Conservation (phyloP, 345 rosid genomes). For the Pugionium dolabratum region DNA sequence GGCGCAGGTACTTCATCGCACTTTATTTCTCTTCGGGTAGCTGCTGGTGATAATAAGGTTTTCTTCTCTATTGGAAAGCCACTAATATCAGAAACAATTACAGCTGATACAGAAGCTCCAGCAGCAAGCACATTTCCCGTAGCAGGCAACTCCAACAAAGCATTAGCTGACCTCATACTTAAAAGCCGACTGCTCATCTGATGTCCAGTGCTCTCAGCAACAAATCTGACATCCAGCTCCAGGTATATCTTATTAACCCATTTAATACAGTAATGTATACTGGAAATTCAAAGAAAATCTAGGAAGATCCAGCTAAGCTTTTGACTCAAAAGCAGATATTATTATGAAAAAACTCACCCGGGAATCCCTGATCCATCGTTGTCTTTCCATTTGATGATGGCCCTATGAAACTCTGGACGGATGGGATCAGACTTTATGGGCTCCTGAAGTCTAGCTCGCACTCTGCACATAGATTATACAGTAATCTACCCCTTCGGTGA, state of each 20-base stretch:
- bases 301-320: constrained; percentile 13
- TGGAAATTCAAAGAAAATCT: constrained; percentile 7
- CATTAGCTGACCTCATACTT: constrained; percentile 93
- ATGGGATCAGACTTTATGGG: constrained; percentile 64
- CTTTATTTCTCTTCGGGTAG: constrained; percentile 42
- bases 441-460: constrained; percentile 67
- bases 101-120: constrained; percentile 74
- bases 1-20: constrained; percentile 33
- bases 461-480: constrained; percentile 46
- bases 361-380: constrained; percentile 88
- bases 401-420: constrained; percentile 76
- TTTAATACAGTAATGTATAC: constrained; percentile 9
- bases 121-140: constrained; percentile 59
- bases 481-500: background rate
- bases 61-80: constrained; percentile 34
- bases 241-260: constrained; percentile 23
- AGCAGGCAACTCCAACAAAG: constrained; percentile 79
- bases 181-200: constrained; percentile 90
- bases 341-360: constrained; percentile 56
- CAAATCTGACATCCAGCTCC: constrained; percentile 58
- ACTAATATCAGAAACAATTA: constrained; percentile 62
- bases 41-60: constrained; percentile 38
- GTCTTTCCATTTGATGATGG: constrained; percentile 64
- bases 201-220: constrained; percentile 92
- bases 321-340: constrained; percentile 17